Percentiles rank a stretch among this genome's conserved stretches.
phyloP scores from a whole-genome alignment of 805 yeast genomes.

The Wickerhamiella kurtzmanii region DNA sequence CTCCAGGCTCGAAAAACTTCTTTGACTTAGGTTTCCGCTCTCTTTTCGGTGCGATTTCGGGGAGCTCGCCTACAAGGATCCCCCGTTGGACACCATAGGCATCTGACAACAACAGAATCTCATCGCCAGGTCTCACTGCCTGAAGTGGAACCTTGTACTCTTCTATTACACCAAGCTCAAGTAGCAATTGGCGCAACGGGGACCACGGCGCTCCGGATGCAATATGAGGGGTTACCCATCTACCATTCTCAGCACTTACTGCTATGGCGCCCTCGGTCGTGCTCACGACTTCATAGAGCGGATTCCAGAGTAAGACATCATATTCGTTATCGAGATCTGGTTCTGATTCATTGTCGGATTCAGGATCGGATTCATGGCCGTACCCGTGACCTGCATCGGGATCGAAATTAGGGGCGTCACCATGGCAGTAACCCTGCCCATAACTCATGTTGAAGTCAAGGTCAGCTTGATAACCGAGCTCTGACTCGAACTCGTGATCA shows the following conservation, averaged over 20 bases:
- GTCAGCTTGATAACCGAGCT: too few species aligned
- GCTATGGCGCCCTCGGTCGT: constrained; percentile 9
- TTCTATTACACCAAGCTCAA: constrained; percentile 1
- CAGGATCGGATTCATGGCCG: not conserved
- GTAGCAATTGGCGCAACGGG: constrained; percentile 8
- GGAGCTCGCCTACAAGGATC: not conserved
- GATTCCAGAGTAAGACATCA: constrained; percentile 7
- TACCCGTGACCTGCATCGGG: too few species aligned
- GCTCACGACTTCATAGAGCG: constrained; percentile 5
- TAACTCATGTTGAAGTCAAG: too few species aligned
- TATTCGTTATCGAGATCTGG: not conserved
- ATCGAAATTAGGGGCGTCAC: too few species aligned
- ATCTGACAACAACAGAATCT: constrained; percentile 5
- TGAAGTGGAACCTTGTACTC: constrained; percentile 3
- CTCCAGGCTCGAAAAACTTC: not conserved
- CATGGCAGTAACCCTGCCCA: too few species aligned
- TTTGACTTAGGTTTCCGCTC: not conserved
- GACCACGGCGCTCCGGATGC: constrained; percentile 4
- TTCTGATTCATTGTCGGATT: not conserved
- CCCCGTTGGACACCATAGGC: constrained; percentile 2
- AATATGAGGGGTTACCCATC: constrained; percentile 10
- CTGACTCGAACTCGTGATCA: too few species aligned
- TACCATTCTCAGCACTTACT: constrained; percentile 1
- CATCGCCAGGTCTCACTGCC: constrained; percentile 3
- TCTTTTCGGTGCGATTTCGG: not conserved